A percentile compares a stretch with the other conserved stretches of the same genome.
phyloP scores from a whole-genome alignment of 495 filamentous ascomycete genomes.

The Astrocystis sublimbata region DNA sequence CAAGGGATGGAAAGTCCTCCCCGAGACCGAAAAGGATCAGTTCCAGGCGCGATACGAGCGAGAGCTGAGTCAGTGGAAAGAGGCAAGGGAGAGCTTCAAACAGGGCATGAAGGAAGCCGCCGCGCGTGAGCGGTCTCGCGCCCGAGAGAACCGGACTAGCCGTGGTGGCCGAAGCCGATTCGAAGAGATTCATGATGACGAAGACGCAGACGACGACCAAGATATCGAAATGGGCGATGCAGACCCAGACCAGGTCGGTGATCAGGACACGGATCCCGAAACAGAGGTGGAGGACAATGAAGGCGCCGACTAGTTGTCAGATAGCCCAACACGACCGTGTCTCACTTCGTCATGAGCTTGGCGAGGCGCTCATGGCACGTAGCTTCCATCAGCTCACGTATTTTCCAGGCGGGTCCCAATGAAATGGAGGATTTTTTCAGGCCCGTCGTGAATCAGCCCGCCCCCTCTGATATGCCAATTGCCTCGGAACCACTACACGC shows the following conservation, averaged over 20 bases:
- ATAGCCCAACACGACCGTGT: too few relatives aligned
- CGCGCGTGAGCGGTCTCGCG: conserved; percentile 33
- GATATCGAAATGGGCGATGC: conserved; percentile 36
- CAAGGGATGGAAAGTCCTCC: conserved; percentile 50
- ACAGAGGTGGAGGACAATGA: conserved; percentile 43
- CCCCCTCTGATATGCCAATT: too few relatives aligned
- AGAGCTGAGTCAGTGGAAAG: conserved; percentile 43
- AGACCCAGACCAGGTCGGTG: conserved; percentile 27
- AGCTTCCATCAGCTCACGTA: too few relatives aligned
- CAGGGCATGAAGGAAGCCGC: conserved; percentile 36
- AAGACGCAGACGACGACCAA: conserved; percentile 30
- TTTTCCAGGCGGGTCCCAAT: too few relatives aligned
- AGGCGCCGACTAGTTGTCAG: conserved; percentile 17
- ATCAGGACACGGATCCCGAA: conserved; percentile 42
- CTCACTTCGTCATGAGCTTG: too few relatives aligned
- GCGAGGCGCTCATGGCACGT: too few relatives aligned
- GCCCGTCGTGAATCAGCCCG: too few relatives aligned
- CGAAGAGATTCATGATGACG: conserved; percentile 30
- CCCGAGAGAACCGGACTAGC: conserved; percentile 22
- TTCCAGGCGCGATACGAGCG: conserved; percentile 45
- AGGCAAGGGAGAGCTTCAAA: conserved; percentile 37
- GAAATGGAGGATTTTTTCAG: too few relatives aligned
- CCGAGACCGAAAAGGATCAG: conserved; percentile 45
- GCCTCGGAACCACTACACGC: too few relatives aligned
- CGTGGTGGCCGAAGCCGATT: conserved; percentile 28